phyloP scores from a whole-genome alignment of 31 red algal genomes.

The Asparagopsis taxiformis region DNA sequence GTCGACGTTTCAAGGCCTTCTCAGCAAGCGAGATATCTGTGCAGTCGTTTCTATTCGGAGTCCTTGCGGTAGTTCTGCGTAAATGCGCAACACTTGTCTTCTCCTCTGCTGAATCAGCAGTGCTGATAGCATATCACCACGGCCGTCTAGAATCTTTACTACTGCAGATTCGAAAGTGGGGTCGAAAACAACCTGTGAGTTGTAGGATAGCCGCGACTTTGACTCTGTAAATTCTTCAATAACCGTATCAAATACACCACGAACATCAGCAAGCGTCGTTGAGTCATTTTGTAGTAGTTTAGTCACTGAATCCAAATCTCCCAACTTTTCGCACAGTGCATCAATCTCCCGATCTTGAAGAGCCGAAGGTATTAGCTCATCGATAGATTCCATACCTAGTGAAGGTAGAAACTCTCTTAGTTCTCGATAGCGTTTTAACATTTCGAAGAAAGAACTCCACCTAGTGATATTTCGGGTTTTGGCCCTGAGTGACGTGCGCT shows the following conservation, averaged over 20 bases:
- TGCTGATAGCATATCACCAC: no score
- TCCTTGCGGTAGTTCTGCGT: no score
- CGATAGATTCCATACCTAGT: conserved; percentile 1
- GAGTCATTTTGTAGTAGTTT: conserved; percentile 8
- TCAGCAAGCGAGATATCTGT: no score
- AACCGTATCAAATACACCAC: conserved; percentile 10
- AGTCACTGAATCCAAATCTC: not conserved
- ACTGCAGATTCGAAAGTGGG: not conserved
- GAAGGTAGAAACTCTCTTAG: not conserved
- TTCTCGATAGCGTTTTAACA: conserved; percentile 1
- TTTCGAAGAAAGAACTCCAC: conserved; percentile 12
- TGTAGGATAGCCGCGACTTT: no score
- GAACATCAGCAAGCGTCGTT: conserved; percentile 5
- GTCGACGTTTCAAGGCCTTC: no score
- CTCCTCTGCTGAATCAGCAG: no score
- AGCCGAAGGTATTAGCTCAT: conserved; percentile 6
- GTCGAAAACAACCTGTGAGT: not conserved
- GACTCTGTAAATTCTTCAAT: conserved; percentile 8
- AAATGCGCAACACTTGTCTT: no score
- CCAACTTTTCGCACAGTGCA: not conserved
- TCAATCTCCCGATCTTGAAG: conserved; percentile 1
- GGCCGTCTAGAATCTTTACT: not conserved
- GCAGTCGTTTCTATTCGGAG: no score
- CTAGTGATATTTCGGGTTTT: conserved; percentile 14
- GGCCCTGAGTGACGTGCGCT: not conserved